phyloP scores from a whole-genome alignment of 2,329 filamentous ascomycete species.

The Diaporthe ampelina region DNA sequence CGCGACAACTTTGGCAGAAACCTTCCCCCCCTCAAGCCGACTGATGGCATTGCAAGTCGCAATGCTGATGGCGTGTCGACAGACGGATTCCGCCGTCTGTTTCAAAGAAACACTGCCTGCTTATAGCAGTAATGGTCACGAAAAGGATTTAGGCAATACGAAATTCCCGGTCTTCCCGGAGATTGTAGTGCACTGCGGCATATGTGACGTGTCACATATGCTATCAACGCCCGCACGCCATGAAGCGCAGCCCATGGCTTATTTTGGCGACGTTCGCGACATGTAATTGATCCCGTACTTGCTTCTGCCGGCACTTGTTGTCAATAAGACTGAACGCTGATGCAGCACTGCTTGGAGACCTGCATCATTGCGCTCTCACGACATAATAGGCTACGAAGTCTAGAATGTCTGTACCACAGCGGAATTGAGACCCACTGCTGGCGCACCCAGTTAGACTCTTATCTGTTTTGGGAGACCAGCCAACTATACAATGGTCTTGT shows the following conservation, averaged over 20 bases:
- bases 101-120: neutral
- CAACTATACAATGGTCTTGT: neutral
- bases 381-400: neutral
- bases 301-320: constrained; percentile 4
- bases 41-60: neutral
- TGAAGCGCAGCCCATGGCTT: neutral
- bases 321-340: constrained; percentile 6
- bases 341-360: neutral
- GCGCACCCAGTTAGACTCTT: neutral
- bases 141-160: neutral
- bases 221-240: neutral
- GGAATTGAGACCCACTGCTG: neutral
- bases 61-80: neutral
- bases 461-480: neutral
- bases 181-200: neutral
- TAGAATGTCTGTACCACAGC: neutral
- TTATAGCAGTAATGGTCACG: neutral
- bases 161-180: constrained; percentile 4
- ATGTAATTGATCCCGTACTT: neutral
- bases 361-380: neutral
- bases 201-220: constrained; percentile 4
- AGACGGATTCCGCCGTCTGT: neutral
- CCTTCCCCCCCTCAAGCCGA: too few relatives aligned
- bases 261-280: neutral
- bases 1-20: neutral